phyloP scores from a whole-genome alignment of 306 rosid genomes.

The Malus orientalis region DNA sequence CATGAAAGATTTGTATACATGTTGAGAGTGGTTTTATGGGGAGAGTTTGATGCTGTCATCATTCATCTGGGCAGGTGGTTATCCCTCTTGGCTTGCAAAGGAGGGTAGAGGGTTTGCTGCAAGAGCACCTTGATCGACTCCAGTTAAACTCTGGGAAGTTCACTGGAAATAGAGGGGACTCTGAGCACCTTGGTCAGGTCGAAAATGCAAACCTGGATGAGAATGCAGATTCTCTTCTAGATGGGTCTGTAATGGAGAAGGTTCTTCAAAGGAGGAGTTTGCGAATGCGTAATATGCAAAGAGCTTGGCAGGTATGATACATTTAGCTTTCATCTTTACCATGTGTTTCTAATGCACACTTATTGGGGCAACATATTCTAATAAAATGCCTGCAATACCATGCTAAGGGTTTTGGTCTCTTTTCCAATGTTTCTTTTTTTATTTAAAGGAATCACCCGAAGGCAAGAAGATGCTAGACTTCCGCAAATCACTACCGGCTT shows the following conservation, averaged over 20 bases:
- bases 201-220: constrained; percentile 40
- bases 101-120: constrained; percentile 87
- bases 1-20: background rate
- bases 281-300: constrained; percentile 92
- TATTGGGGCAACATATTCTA: background rate
- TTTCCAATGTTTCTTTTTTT: background rate
- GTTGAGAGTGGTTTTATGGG: constrained; percentile 1
- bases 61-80: constrained; percentile 50
- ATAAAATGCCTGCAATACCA: background rate
- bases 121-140: constrained; percentile 76
- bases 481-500: constrained; percentile 43
- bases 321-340: background rate
- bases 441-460: constrained; percentile 49
- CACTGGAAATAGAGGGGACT: constrained; percentile 28
- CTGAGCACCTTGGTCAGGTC: constrained; percentile 30
- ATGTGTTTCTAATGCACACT: background rate
- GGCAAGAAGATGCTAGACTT: constrained; percentile 45
- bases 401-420: background rate
- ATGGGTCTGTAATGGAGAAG: constrained; percentile 93
- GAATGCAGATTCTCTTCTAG: constrained; percentile 54
- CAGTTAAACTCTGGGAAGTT: constrained; percentile 44
- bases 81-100: constrained; percentile 84
- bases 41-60: background rate
- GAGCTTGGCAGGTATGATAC: constrained; percentile 74
- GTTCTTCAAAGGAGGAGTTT: constrained; percentile 86